Percentiles rank a stretch among this genome's conserved stretches.
phyloP scores from a whole-genome alignment of 1,139 yeast genomes.

The Scheffersomyces illinoinensis region DNA sequence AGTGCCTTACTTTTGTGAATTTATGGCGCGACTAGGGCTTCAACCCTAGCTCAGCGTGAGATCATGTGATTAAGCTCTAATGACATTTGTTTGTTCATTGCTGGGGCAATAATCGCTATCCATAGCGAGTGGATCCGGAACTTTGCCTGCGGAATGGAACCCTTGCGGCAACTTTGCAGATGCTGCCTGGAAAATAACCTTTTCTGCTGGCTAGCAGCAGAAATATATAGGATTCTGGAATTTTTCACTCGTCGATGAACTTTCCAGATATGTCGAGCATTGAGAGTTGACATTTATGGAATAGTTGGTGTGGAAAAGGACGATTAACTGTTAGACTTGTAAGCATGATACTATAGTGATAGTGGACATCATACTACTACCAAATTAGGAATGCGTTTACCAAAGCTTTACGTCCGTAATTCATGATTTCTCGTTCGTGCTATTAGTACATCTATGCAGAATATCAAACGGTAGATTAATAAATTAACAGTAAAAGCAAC shows the following conservation, averaged over 20 bases:
- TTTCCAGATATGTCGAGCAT: not conserved
- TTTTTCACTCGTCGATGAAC: not conserved
- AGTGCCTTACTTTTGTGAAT: not conserved
- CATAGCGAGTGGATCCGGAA: not conserved
- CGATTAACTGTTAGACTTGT: not conserved
- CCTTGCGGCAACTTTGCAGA: not conserved
- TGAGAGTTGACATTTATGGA: not conserved
- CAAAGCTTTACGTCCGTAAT: no score
- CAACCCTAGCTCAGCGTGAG: not conserved
- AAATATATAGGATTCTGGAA: not conserved
- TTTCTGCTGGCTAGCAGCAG: not conserved
- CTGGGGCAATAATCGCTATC: not conserved
- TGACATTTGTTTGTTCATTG: not conserved
- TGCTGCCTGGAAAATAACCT: not conserved
- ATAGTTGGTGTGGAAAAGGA: not conserved
- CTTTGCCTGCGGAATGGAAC: not conserved
- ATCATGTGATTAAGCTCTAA: not conserved
- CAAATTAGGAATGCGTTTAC: not conserved
- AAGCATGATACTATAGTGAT: not conserved
- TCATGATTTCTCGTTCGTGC: not conserved
- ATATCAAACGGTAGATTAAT: not conserved
- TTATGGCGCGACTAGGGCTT: not conserved
- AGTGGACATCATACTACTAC: not conserved
- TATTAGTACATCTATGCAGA: not conserved
- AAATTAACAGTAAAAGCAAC: not conserved